These are phyloP conservation scores for Pulicaria dysenterica DNA, from an alignment of 129 eudicot genomes.

Conservation along the genomic window DNA sequence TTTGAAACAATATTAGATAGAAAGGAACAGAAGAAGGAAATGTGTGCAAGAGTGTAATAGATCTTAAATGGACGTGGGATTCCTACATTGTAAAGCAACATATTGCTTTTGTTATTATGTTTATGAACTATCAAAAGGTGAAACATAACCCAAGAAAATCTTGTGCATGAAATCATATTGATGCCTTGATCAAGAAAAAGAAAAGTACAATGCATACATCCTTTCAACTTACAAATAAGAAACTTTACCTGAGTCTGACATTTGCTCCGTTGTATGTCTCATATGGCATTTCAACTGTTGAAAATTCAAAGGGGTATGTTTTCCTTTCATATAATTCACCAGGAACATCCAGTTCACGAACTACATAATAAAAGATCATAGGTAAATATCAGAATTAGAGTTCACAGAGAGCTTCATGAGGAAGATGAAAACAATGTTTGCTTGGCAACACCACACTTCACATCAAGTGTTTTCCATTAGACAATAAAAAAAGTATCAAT, in stretches of 20 bases:
- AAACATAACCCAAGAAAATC: conserved; percentile 3
- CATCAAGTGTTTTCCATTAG: not conserved
- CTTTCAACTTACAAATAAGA: conserved; percentile 1
- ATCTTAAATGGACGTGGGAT: not conserved
- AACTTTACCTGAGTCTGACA: conserved; percentile 77
- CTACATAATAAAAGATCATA: conserved; percentile 41
- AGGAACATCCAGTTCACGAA: conserved; percentile 98
- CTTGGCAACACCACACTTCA: not conserved
- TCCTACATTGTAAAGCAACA: not conserved
- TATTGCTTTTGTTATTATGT: not conserved
- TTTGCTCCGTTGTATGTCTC: conserved; percentile 92
- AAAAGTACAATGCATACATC: not conserved
- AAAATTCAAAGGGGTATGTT: conserved; percentile 86
- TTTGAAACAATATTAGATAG: not conserved
- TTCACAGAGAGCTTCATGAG: not conserved
- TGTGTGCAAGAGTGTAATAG: not conserved
- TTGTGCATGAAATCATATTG: not conserved
- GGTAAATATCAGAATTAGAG: not conserved
- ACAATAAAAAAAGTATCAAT: not conserved
- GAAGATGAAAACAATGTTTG: not conserved
- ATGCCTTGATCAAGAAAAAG: not conserved
- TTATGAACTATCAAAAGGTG: not conserved
- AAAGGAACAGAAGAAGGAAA: not conserved
- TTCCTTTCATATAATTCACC: conserved; percentile 92
- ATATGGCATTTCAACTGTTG: conserved; percentile 95